phyloP scores from a whole-genome alignment of 371 early-diverging fungal genomes.

The Circinella minor region DNA sequence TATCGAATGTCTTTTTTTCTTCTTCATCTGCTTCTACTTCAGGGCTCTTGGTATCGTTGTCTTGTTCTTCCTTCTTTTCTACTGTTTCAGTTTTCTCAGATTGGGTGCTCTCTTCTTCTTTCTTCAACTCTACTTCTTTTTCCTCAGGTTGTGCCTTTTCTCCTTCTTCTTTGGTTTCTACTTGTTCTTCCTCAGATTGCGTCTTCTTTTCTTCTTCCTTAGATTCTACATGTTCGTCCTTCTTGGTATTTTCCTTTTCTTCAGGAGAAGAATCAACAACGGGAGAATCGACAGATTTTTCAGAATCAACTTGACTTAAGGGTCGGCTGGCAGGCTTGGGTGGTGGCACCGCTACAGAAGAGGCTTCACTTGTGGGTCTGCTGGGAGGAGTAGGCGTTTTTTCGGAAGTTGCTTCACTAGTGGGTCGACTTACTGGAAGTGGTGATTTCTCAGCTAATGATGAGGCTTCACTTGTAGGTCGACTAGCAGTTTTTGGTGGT shows the following conservation, averaged over 20 bases:
- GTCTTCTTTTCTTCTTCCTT: slow-evolving; percentile 8
- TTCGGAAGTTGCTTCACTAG: background rate
- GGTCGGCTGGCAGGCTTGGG: background rate
- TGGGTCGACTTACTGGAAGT: background rate
- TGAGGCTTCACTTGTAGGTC: background rate
- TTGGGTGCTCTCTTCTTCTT: background rate
- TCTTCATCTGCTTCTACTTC: slow-evolving; percentile 22
- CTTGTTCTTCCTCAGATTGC: slow-evolving; percentile 16
- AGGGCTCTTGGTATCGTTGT: slow-evolving; percentile 6
- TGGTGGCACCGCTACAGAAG: background rate
- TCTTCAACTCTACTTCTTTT: background rate
- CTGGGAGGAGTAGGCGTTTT: background rate
- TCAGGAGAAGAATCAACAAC: background rate
- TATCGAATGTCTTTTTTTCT: slow-evolving; percentile 25
- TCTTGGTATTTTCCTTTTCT: background rate
- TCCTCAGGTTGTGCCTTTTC: background rate
- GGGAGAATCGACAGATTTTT: background rate
- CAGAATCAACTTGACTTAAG: background rate
- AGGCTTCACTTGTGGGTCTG: background rate
- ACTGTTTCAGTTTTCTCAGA: slow-evolving; percentile 18
- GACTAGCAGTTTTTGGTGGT: background rate
- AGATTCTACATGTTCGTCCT: background rate
- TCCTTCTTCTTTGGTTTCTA: slow-evolving; percentile 1
- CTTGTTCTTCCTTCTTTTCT: background rate
- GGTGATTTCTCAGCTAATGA: background rate